phyloP scores from a whole-genome alignment of 371 early-diverging fungal species.

The Nematocida ironsii region DNA sequence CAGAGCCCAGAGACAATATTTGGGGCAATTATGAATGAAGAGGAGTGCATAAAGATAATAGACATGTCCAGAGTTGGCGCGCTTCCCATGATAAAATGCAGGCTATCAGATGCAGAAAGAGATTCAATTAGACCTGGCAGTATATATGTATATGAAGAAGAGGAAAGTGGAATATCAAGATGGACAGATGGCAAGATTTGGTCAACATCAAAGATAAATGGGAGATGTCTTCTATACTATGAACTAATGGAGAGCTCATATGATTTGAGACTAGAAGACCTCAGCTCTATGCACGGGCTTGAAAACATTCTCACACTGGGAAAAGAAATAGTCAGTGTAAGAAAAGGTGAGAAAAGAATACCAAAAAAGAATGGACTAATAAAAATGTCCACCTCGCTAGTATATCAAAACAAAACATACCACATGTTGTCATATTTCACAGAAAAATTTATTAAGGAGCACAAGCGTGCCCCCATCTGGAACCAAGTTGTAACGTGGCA shows the following conservation, averaged over 20 bases:
- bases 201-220: conserved; percentile 70
- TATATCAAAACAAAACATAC: conserved; percentile 59
- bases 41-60: conserved; percentile 60
- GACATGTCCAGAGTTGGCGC: conserved; percentile 60
- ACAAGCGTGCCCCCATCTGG: conserved; percentile 14
- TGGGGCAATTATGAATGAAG: conserved; percentile 53
- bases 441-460: background rate
- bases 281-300: conserved; percentile 27
- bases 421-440: conserved; percentile 67
- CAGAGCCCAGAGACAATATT: conserved; percentile 37
- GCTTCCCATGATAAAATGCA: conserved; percentile 48
- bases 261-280: conserved; percentile 60
- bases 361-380: conserved; percentile 61
- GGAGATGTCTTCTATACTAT: conserved; percentile 69
- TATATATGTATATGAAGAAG: conserved; percentile 69
- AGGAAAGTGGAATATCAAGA: conserved; percentile 67
- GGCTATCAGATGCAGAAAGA: conserved; percentile 63
- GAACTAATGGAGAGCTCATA: conserved; percentile 64
- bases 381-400: conserved; percentile 66
- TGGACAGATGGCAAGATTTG: conserved; percentile 71
- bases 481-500: conserved; percentile 35
- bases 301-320: conserved; percentile 18
- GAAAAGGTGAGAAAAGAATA: conserved; percentile 20
- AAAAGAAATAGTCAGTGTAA: conserved; percentile 20
- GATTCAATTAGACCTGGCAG: conserved; percentile 62